Evolutionary conservation across 371 early-diverging fungal genomes (phyloP).

Genomic region (Ordospora pajunii): DNA sequence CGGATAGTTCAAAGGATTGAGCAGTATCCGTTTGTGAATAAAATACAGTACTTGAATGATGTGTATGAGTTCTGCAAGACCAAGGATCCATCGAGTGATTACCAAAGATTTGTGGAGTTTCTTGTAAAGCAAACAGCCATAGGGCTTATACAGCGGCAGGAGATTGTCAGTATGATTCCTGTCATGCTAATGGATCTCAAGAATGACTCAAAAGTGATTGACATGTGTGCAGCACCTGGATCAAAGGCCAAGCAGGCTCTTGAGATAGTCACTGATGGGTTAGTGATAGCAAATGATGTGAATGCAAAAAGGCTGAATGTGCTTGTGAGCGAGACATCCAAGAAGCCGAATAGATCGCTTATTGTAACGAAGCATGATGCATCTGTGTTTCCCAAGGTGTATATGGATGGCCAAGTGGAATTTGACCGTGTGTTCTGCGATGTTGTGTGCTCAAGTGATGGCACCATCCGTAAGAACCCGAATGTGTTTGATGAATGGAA

Average conservation of each 20-base stretch:
- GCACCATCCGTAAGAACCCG: slow-evolving; percentile 89
- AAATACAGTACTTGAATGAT: slow-evolving; percentile 41
- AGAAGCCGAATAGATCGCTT: slow-evolving; percentile 75
- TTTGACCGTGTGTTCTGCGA: slow-evolving; percentile 92
- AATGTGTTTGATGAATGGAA: slow-evolving; percentile 78
- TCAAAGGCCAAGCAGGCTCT: slow-evolving; percentile 69
- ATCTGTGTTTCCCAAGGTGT: slow-evolving; percentile 70
- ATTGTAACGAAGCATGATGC: slow-evolving; percentile 91
- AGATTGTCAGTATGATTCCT: slow-evolving; percentile 94
- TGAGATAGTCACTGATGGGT: slow-evolving; percentile 67
- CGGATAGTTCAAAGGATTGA: slow-evolving; percentile 25
- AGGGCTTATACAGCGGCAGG: slow-evolving; percentile 89
- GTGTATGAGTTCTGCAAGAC: slow-evolving; percentile 33
- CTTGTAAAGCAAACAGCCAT: slow-evolving; percentile 49
- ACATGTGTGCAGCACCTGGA: slow-evolving; percentile 68
- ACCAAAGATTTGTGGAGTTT: slow-evolving; percentile 37
- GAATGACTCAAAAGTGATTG: slow-evolving; percentile 70
- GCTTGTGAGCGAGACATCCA: slow-evolving; percentile 83
- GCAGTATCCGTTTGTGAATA: slow-evolving; percentile 17
- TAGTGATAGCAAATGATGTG: slow-evolving; percentile 91
- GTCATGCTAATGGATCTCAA: slow-evolving; percentile 80
- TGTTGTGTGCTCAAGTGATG: slow-evolving; percentile 91
- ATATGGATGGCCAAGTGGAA: slow-evolving; percentile 37
- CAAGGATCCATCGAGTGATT: slow-evolving; percentile 13
- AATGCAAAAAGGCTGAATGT: slow-evolving; percentile 77